Evolutionary conservation across 2,329 filamentous ascomycete species (phyloP).

Genomic region (Zymoseptoria tritici): DNA sequence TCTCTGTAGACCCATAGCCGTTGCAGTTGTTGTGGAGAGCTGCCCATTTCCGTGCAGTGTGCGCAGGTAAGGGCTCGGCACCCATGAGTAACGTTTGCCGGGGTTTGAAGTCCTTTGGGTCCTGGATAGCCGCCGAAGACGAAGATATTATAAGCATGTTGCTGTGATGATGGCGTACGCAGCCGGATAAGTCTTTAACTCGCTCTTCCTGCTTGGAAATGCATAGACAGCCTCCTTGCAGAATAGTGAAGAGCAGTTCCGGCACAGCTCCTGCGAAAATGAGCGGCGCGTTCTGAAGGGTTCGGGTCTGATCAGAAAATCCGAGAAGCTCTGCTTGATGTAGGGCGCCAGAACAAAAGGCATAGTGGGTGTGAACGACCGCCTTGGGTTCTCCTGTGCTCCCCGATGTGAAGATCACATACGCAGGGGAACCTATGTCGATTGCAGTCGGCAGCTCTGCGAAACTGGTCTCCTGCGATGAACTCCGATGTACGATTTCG

Average conservation of each 20-base stretch:
- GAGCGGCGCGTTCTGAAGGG: not conserved
- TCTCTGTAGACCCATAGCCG: not conserved
- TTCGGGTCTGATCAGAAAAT: not conserved
- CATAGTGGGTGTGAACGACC: not conserved
- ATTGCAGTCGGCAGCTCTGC: not conserved
- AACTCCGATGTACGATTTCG: not conserved
- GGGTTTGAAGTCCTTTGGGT: not conserved
- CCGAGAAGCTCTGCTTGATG: not conserved
- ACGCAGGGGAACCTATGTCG: constrained; percentile 1
- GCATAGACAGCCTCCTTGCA: not conserved
- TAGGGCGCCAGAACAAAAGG: not conserved
- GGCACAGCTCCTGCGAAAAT: not conserved
- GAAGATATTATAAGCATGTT: not conserved
- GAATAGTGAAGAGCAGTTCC: not conserved
- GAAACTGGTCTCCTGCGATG: not conserved
- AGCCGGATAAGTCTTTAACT: not conserved
- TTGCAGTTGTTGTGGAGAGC: not conserved
- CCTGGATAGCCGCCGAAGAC: not conserved
- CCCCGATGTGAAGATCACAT: constrained; percentile 19
- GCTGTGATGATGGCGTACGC: not conserved
- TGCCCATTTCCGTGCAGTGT: not conserved
- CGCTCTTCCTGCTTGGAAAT: not conserved
- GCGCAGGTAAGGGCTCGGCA: not conserved
- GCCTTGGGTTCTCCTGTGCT: constrained; percentile 18
- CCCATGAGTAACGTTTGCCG: not conserved